Percentiles rank a stretch among this genome's conserved stretches.
Conservation (phyloP, 108 stramenopile genomes). For the Cylindrotheca closterium region DNA sequence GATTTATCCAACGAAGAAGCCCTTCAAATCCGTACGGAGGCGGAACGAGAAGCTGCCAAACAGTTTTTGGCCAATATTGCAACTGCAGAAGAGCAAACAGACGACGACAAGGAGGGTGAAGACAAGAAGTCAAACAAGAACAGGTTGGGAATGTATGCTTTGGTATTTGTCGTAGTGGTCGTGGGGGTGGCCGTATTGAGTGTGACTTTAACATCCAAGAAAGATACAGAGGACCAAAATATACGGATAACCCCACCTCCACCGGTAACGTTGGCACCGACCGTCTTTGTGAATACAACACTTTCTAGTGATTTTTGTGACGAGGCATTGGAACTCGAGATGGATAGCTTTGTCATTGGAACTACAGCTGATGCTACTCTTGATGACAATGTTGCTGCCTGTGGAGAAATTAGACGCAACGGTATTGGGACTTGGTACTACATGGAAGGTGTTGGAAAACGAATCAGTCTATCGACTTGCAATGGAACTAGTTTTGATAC, state of each 20-base stretch:
- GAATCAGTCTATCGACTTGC: constrained; percentile 15
- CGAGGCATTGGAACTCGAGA: not conserved
- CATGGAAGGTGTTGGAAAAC: not conserved
- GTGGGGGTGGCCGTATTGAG: not conserved
- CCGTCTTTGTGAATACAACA: not conserved
- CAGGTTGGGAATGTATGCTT: not conserved
- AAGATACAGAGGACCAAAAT: not conserved
- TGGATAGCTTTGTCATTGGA: not conserved
- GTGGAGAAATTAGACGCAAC: not conserved
- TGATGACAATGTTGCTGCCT: not conserved
- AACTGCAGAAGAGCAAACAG: not conserved
- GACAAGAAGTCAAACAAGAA: not conserved
- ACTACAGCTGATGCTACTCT: not conserved
- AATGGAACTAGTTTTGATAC: constrained; percentile 29
- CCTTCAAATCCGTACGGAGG: not conserved
- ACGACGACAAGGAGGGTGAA: not conserved
- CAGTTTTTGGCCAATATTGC: not conserved
- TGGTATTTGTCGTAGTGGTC: not conserved
- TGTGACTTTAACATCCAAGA: not conserved
- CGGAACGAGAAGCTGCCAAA: not conserved
- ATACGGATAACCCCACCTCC: too few relatives aligned
- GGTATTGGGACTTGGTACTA: constrained; percentile 4
- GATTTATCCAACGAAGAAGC: not conserved
- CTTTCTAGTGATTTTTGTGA: not conserved
- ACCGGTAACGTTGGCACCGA: not conserved